Conservation (phyloP, 768 basidiomycete genomes). For the Gymnopilus dilepis region DNA sequence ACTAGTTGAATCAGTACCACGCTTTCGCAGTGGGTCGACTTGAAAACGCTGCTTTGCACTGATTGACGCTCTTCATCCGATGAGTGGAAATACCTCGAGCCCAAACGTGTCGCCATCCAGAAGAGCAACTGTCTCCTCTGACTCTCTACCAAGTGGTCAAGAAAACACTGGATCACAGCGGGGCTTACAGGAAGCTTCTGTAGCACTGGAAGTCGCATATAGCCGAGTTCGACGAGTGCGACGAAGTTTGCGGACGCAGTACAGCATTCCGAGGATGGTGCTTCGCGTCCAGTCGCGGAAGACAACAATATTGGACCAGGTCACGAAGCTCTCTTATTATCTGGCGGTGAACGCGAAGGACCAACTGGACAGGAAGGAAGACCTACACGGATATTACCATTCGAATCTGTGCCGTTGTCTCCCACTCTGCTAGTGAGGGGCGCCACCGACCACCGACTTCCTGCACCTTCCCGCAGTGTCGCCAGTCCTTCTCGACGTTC, state of each 20-base stretch:
- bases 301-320: slow-evolving; percentile 43
- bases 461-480: not conserved
- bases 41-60: not conserved
- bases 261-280: slow-evolving; percentile 34
- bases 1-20: not conserved
- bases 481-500: not conserved
- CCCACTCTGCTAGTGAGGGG: not conserved
- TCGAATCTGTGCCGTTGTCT: not conserved
- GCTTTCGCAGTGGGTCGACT: not conserved
- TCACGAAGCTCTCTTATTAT: slow-evolving; percentile 43
- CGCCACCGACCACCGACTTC: not conserved
- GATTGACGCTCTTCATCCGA: not conserved
- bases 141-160: slow-evolving; percentile 1
- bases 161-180: slow-evolving; percentile 23
- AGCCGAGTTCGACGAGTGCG: slow-evolving; percentile 60
- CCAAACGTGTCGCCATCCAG: slow-evolving; percentile 1
- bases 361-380: not conserved
- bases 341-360: slow-evolving; percentile 22
- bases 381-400: not conserved
- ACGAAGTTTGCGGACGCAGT: slow-evolving; percentile 54
- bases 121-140: not conserved
- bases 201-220: slow-evolving; percentile 60
- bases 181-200: slow-evolving; percentile 53
- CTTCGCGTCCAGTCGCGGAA: slow-evolving; percentile 15
- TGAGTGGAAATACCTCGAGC: slow-evolving; percentile 10